Evolutionary conservation across 768 basidiomycete genomes (phyloP).

Genomic region (Podaxis sp.): DNA sequence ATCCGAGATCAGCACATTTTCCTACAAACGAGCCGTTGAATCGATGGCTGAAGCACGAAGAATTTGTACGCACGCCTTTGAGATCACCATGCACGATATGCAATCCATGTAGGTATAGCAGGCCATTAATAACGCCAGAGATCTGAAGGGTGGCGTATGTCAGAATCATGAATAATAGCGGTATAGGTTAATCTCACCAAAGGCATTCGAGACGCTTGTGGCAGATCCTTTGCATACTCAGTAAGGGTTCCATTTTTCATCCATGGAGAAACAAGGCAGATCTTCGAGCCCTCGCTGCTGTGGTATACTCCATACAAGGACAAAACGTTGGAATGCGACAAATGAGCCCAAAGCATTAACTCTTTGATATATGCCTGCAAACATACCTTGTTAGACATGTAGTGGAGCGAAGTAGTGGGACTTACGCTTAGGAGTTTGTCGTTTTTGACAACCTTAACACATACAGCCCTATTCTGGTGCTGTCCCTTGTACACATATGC

Average conservation of each 20-base stretch:
- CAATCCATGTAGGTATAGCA: slow-evolving; percentile 4
- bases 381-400: background rate
- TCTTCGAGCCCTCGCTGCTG: background rate
- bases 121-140: background rate
- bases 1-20: slow-evolving; percentile 1
- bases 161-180: no score
- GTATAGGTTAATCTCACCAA: slow-evolving; percentile 13
- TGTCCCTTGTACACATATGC: background rate
- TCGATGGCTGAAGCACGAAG: background rate
- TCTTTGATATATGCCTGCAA: background rate
- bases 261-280: background rate
- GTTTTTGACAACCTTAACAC: background rate
- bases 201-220: slow-evolving; percentile 13
- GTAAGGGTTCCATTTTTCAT: slow-evolving; percentile 20
- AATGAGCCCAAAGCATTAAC: background rate
- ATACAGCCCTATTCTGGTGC: background rate
- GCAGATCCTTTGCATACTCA: slow-evolving; percentile 16
- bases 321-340: background rate
- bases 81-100: slow-evolving; percentile 9
- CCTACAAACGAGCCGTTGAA: background rate
- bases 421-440: background rate
- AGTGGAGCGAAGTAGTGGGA: background rate
- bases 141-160: background rate
- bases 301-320: background rate
- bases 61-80: background rate